Percentiles rank a stretch among this genome's conserved stretches.
Evolutionary conservation across 148 eudicot genomes (phyloP).

Genomic region (Polygonum aviculare): DNA sequence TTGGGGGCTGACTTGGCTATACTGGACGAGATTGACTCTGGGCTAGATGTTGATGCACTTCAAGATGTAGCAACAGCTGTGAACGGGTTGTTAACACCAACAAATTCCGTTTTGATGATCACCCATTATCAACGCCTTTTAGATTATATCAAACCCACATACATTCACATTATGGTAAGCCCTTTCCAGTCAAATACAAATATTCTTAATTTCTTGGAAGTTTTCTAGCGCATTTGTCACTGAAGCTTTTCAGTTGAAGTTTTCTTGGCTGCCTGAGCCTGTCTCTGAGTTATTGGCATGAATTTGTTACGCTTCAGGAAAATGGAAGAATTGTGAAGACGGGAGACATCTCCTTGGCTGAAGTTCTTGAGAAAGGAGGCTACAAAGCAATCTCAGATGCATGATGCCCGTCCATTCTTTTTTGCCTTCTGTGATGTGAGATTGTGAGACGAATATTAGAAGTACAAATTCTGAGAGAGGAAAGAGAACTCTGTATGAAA

Average conservation of each 20-base stretch:
- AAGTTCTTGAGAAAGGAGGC: conserved; percentile 78
- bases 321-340: conserved; percentile 82
- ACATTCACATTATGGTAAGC: conserved; percentile 87
- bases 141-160: conserved; percentile 69
- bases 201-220: not conserved
- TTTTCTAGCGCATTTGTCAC: not conserved
- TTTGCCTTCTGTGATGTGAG: not conserved
- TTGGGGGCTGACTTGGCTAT: conserved; percentile 93
- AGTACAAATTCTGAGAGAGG: not conserved
- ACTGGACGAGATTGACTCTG: conserved; percentile 94
- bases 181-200: too few species aligned
- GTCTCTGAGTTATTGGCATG: not conserved
- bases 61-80: conserved; percentile 91
- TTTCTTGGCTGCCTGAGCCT: not conserved
- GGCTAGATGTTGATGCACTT: conserved; percentile 96
- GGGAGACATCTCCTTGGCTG: conserved; percentile 81
- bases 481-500: not conserved
- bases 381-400: conserved; percentile 57
- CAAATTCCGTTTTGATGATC: conserved; percentile 83
- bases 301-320: conserved; percentile 36
- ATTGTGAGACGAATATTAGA: not conserved
- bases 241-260: not conserved
- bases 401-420: not conserved
- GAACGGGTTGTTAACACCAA: conserved; percentile 62
- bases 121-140: conserved; percentile 88